Evolutionary conservation across 106 monocot genomes (phyloP), one percentile per base, ranked within the genome.

Genomic region (Alisma plantagoaquatica): DNA sequence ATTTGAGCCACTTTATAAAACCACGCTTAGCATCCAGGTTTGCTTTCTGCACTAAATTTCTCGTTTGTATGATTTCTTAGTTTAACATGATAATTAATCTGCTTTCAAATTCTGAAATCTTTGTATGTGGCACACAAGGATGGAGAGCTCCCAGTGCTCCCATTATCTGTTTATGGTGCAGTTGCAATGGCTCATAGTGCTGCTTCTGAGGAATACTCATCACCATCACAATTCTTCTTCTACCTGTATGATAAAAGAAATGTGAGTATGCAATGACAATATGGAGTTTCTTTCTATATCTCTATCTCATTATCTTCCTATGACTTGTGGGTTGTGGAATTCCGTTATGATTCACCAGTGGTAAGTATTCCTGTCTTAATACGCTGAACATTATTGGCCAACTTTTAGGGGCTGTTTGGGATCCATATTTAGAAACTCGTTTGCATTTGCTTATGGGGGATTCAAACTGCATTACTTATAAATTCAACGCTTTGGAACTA

Each of bases 181-280:
- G 77, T 94, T 69, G 87, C 83, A 17, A 94, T 94, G 93, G 74
- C 87, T 29, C 93, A 94, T 60, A 80, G 51, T 64, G 51, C 66
- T 23, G 80, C 66, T 51, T 87, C 93, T 28, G 83, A 87, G 23
- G 83, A 94, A 38, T 94, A 77, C 54, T 94, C 93, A 2, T 87
- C 87, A 50, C 82, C 86, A 33, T 80, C 73, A 3, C 87, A 94
- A 12, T 94, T 94, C 57, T 94, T 94, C 49, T 83, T 94, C 76
- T 87, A 94, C 75, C 83, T 94, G 7, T 94, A 87, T 73, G 93
- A 87, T 56, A 94, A 94, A 51, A 76, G 87, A 63, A 83, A 73
- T 70, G 93, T 94, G 52, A 93, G 92, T 42, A 56, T 41, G 21
- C 6, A 24, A 18, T 62, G n/a, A n/a, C n/a, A n/a, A n/a, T n/a